These are phyloP conservation scores for Oropetium thomaeum DNA, from an alignment of 176 grass and related monocot species.

Conservation along the genomic window DNA sequence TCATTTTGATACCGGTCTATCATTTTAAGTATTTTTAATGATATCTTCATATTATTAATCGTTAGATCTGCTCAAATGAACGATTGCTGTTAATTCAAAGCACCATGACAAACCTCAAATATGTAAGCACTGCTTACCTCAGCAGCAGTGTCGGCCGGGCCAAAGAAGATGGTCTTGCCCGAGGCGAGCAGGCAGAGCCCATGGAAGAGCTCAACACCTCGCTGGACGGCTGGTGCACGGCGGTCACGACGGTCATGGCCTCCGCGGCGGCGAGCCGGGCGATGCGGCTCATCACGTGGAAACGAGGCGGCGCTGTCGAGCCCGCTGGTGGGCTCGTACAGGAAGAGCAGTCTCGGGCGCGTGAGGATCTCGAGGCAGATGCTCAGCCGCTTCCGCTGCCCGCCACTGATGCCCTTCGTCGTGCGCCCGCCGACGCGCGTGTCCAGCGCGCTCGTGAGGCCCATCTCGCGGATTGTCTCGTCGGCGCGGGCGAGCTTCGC, in stretches of 20 bases:
- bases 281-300: conserved; percentile 51
- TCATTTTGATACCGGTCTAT: no score
- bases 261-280: conserved; percentile 28
- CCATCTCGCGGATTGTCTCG: conserved; percentile 53
- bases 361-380: conserved; percentile 67
- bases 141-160: conserved; percentile 15
- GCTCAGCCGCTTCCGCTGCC: conserved; percentile 51
- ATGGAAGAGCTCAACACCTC: conserved; percentile 71
- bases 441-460: conserved; percentile 24
- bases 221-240: conserved; percentile 56
- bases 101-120: no score
- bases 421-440: conserved; percentile 48
- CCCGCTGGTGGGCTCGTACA: conserved; percentile 59
- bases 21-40: no score
- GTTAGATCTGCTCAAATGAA: no score
- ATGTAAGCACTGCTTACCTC: no score
- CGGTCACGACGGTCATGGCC: conserved; percentile 48
- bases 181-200: conserved; percentile 51
- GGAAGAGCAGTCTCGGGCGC: conserved; percentile 44
- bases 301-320: conserved; percentile 61
- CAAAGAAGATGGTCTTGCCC: conserved; percentile 55
- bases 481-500: conserved; percentile 44
- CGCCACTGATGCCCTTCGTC: conserved; percentile 61
- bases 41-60: no score
- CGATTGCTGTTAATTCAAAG: no score